Evolutionary conservation across 805 yeast genomes (phyloP).

Genomic region (Candida berthetii): DNA sequence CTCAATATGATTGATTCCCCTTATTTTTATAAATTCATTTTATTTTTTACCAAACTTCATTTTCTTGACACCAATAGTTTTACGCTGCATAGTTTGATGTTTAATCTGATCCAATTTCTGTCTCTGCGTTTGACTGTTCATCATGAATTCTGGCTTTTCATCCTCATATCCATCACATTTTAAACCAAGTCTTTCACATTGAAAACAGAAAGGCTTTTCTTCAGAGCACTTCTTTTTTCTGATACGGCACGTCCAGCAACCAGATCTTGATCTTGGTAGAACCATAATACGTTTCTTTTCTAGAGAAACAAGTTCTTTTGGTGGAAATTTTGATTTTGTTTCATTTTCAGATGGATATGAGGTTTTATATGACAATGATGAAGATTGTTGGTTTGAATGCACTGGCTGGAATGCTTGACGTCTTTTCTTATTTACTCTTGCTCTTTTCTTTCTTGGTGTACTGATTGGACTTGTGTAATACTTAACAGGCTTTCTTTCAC

Average conservation of each 20-base stretch:
- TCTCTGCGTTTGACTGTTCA: constrained; percentile 31
- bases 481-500: background rate
- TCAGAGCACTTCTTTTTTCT: constrained; percentile 72
- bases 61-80: constrained; percentile 29
- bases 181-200: constrained; percentile 51
- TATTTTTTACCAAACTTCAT: background rate
- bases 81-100: constrained; percentile 34
- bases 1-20: too few relatives aligned
- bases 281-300: constrained; percentile 3
- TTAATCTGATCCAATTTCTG: constrained; percentile 46
- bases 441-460: background rate
- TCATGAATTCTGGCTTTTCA: constrained; percentile 50
- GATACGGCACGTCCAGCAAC: constrained; percentile 77
- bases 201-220: constrained; percentile 52
- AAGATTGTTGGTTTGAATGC: background rate
- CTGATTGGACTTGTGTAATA: background rate
- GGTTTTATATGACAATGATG: background rate
- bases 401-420: too few relatives aligned
- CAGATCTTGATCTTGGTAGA: constrained; percentile 42
- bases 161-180: constrained; percentile 50
- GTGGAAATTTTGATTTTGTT: background rate
- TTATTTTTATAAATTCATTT: too few relatives aligned
- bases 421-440: background rate
- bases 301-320: background rate
- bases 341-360: background rate